These are phyloP conservation scores for Cymbidium sinense DNA, from an alignment of 106 monocot species.

Conservation along the genomic window DNA sequence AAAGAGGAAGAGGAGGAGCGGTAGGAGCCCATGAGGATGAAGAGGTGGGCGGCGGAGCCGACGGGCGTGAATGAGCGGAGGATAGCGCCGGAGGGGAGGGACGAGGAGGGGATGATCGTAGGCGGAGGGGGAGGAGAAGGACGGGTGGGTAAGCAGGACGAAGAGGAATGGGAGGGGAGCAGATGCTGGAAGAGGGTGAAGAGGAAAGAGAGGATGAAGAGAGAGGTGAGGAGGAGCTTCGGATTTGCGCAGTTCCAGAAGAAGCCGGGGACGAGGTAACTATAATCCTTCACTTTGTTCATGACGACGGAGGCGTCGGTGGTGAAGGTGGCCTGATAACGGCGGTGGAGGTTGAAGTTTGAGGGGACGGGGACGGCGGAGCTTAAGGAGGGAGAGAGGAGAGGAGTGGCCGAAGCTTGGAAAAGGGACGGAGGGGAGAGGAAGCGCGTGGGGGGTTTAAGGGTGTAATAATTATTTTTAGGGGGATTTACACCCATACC, in stretches of 20 bases:
- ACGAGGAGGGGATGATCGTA: background rate
- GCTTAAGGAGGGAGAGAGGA: background rate
- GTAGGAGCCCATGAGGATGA: constrained; percentile 79
- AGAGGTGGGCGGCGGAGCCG: constrained; percentile 69
- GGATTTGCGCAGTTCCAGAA: constrained; percentile 43
- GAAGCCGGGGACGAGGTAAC: constrained; percentile 13
- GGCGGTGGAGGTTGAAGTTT: background rate
- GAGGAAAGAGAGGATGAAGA: constrained; percentile 21
- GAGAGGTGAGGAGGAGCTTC: constrained; percentile 36
- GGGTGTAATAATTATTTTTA: too few relatives aligned
- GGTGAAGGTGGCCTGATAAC: background rate
- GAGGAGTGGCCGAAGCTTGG: too few relatives aligned
- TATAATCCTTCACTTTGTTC: background rate
- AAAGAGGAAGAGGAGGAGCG: constrained; percentile 58
- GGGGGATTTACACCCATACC: too few relatives aligned
- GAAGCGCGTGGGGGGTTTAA: too few relatives aligned
- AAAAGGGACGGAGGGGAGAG: too few relatives aligned
- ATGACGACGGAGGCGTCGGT: background rate
- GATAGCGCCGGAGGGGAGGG: constrained; percentile 8
- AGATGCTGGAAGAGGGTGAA: constrained; percentile 17
- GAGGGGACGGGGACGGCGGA: too few relatives aligned
- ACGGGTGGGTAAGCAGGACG: background rate
- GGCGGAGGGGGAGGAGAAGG: background rate
- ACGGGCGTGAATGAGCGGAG: constrained; percentile 44
- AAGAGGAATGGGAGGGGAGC: constrained; percentile 10